Evolutionary conservation across 148 eudicot genomes (phyloP).

Genomic region (Camellia sinensis): DNA sequence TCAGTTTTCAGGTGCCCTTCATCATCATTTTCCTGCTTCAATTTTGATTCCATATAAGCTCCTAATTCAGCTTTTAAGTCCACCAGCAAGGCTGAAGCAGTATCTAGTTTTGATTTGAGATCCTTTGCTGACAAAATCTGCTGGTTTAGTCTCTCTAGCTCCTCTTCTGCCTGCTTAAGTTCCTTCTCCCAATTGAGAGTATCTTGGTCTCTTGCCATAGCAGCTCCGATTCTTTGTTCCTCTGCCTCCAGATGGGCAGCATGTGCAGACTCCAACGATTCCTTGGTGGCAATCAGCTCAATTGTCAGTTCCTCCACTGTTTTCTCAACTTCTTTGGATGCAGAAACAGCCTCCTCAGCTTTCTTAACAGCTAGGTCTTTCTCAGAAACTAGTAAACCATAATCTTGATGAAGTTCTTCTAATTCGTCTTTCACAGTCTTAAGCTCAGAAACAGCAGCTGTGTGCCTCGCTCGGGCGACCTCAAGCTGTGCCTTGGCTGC

Average conservation of each 20-base stretch:
- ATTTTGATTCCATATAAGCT: constrained; percentile 80
- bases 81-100: constrained; percentile 53
- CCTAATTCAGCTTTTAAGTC: constrained; percentile 80
- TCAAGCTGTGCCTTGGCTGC: constrained; percentile 94
- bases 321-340: constrained; percentile 75
- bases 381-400: constrained; percentile 49
- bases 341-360: constrained; percentile 66
- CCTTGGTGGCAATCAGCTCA: constrained; percentile 76
- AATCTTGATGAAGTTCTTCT: constrained; percentile 51
- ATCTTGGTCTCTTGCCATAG: constrained; percentile 91
- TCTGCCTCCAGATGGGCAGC: constrained; percentile 92
- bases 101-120: constrained; percentile 58
- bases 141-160: constrained; percentile 56
- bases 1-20: constrained; percentile 7
- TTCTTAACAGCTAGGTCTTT: constrained; percentile 66
- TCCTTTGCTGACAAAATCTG: constrained; percentile 66
- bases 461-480: constrained; percentile 73
- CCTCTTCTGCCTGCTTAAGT: constrained; percentile 78
- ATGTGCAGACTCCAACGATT: constrained; percentile 80
- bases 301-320: constrained; percentile 82
- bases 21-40: constrained; percentile 39
- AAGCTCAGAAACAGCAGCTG: constrained; percentile 64
- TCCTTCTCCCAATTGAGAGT: constrained; percentile 74
- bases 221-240: constrained; percentile 87
- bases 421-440: constrained; percentile 55